A percentile compares a stretch with the other conserved stretches of the same genome.
Evolutionary conservation across 2,329 filamentous ascomycete genomes (phyloP).

Genomic region (Bipolaris bicolor): DNA sequence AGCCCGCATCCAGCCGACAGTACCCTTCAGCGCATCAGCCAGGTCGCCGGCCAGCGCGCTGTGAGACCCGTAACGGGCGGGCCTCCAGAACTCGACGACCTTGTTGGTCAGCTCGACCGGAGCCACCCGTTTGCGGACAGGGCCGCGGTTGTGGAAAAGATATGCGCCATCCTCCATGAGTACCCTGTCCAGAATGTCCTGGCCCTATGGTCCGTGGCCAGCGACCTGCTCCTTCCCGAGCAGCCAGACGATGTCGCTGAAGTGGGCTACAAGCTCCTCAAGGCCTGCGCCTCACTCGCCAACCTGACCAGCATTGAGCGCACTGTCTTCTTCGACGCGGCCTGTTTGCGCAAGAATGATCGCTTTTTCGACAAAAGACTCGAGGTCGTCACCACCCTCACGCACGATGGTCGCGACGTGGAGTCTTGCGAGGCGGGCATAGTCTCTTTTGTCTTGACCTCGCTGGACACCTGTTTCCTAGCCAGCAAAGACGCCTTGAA

Average conservation of each 20-base stretch:
- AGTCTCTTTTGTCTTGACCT: conserved; percentile 40
- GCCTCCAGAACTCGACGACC: conserved; percentile 43
- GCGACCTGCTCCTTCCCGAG: conserved; percentile 46
- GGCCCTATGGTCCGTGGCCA: conserved; percentile 46
- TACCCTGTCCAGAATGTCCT: conserved; percentile 48
- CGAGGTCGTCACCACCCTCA: conserved; percentile 45
- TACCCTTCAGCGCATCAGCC: conserved; percentile 36
- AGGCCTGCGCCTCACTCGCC: conserved; percentile 41
- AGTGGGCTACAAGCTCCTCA: conserved; percentile 45
- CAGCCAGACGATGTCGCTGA: conserved; percentile 42
- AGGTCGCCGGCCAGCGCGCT: conserved; percentile 26
- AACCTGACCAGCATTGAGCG: conserved; percentile 46
- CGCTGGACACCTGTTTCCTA: conserved; percentile 44
- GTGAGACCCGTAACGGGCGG: conserved; percentile 41
- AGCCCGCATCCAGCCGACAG: conserved; percentile 36
- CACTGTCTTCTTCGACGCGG: conserved; percentile 48
- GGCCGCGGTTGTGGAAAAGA: conserved; percentile 39
- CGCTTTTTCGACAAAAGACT: conserved; percentile 43
- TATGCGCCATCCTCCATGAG: conserved; percentile 43
- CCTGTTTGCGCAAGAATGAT: conserved; percentile 35
- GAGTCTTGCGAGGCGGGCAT: conserved; percentile 48
- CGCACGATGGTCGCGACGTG: conserved; percentile 47
- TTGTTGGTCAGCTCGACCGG: conserved; percentile 41
- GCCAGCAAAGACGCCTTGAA: conserved; percentile 36
- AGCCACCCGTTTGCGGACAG: conserved; percentile 36